Evolutionary conservation across 1,284 basidiomycete genomes (phyloP), one percentile per base, ranked within the genome.

Genomic region (Microbotryomycetes sp.): DNA sequence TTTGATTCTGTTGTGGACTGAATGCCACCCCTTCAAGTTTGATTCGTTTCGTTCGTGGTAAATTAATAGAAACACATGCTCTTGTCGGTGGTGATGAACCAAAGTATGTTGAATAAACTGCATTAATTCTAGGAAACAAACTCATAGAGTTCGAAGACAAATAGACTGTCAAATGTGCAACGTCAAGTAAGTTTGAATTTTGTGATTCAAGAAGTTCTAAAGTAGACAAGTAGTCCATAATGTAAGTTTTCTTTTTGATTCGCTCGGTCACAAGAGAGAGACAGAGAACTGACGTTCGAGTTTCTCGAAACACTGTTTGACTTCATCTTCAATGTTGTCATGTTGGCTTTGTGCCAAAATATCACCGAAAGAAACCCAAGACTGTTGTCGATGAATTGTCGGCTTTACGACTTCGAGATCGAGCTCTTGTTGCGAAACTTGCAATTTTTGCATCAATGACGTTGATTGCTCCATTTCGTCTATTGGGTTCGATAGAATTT

Each of bases 11-110:
- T 12, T 9, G 12, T 9, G 36, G 19, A 9, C 12, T 29, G 80
- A 81, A 2, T 1, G 89, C 89, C 12, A 88, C 76, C 63, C 86
- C 87, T 65, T 93, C 90, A n/a, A 96, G 75, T 54, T 81, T 79
- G 30, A 93, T 77, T 1, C 84, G 81, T 51, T 80, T 75, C 3
- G 80, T 79, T 3, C 75, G 56, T 2, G 84, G 84, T 51, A 92
- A 81, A 59, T 84, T 81, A 1, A 91, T 84, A 1, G 86, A 87
- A 4, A 98, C 87, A 72, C 92, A 96, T 15, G 92, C 93, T 6
- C 96, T 85, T 2, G 91, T 86, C 1, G 96, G 94, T 0, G 96
- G 96, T 36, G 89, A 92, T 9, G 84, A 83, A 1, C 92, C 92
- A 74, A 98, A 98, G 73, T 85, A 89, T 3, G 81, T 80, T 1